A percentile compares a stretch with the other conserved stretches of the same genome.
Conservation (phyloP, 2,329 filamentous ascomycete genomes). For the Tolypocladium amazonense region DNA sequence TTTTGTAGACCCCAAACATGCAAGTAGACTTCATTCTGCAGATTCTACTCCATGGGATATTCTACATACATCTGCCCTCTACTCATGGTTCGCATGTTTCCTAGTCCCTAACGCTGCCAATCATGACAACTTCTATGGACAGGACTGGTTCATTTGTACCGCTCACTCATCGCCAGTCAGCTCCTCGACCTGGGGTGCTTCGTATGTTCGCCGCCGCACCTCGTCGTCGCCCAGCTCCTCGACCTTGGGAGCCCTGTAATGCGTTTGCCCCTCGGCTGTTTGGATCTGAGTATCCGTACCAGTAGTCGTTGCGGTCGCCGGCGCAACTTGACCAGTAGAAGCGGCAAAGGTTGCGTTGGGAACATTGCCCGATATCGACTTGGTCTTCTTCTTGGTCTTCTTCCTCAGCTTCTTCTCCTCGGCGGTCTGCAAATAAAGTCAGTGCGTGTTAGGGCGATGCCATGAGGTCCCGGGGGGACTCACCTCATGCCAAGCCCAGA, state of each 20-base stretch:
- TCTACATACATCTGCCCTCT: not conserved
- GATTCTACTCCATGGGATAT: not conserved
- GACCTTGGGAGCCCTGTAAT: too few species aligned
- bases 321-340: slow-evolving; percentile 40
- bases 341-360: slow-evolving; percentile 36
- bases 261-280: too few species aligned
- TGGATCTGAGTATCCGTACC: slow-evolving; percentile 44
- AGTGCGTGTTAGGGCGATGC: not conserved
- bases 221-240: too few species aligned
- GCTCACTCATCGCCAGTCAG: slow-evolving; percentile 37
- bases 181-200: slow-evolving; percentile 43
- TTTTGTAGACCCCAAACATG: not conserved
- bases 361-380: slow-evolving; percentile 18
- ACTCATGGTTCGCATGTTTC: not conserved
- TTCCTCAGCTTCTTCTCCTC: slow-evolving; percentile 17
- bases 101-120: slow-evolving; percentile 13
- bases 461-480: slow-evolving; percentile 23
- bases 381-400: slow-evolving; percentile 48
- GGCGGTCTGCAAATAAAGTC: slow-evolving; percentile 4
- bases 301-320: slow-evolving; percentile 44
- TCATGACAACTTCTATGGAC: slow-evolving; percentile 1
- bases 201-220: slow-evolving; percentile 32
- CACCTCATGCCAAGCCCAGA: slow-evolving; percentile 98
- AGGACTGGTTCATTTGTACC: not conserved
- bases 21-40: not conserved